phyloP scores from a whole-genome alignment of 2,329 filamentous ascomycete species.

The Aspergillus sp. region DNA sequence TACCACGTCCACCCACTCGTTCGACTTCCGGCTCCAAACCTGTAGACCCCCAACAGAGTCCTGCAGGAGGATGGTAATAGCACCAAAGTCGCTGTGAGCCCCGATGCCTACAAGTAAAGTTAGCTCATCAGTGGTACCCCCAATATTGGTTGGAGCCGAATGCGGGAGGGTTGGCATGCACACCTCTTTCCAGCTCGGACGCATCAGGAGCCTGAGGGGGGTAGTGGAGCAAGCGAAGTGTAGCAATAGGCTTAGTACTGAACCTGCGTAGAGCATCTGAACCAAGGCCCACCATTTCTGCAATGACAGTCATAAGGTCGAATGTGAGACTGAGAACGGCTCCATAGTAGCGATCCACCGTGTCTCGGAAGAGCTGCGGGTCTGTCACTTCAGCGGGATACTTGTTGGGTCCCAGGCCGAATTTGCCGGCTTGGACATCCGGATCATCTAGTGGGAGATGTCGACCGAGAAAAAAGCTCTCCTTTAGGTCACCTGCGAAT shows the following conservation, averaged over 20 bases:
- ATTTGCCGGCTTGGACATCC: slow-evolving; percentile 20
- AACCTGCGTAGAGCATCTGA: slow-evolving; percentile 23
- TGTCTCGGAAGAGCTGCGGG: slow-evolving; percentile 7
- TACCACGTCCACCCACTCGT: slow-evolving; percentile 49
- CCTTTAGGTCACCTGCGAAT: slow-evolving; percentile 30
- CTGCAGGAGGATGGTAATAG: slow-evolving; percentile 59
- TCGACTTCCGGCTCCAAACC: slow-evolving; percentile 49
- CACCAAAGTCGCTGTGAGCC: slow-evolving; percentile 60
- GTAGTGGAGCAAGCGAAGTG: slow-evolving; percentile 29
- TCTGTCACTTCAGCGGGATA: slow-evolving; percentile 13
- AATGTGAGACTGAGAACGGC: slow-evolving; percentile 18
- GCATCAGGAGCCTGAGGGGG: slow-evolving; percentile 25
- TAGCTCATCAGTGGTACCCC: no score
- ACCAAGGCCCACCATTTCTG: slow-evolving; percentile 20
- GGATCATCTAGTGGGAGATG: slow-evolving; percentile 21
- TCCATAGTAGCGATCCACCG: slow-evolving; percentile 14
- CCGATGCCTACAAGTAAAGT: slow-evolving; percentile 36
- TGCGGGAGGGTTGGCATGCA: background rate
- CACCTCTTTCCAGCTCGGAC: slow-evolving; percentile 22
- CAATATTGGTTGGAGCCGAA: background rate
- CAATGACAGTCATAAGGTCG: slow-evolving; percentile 20
- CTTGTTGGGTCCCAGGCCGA: slow-evolving; percentile 28
- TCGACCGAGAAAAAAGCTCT: slow-evolving; percentile 31
- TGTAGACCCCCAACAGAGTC: slow-evolving; percentile 55
- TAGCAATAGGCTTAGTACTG: slow-evolving; percentile 26